phyloP scores from a whole-genome alignment of 1,139 yeast species.

The Scheffersomyces illinoinensis region DNA sequence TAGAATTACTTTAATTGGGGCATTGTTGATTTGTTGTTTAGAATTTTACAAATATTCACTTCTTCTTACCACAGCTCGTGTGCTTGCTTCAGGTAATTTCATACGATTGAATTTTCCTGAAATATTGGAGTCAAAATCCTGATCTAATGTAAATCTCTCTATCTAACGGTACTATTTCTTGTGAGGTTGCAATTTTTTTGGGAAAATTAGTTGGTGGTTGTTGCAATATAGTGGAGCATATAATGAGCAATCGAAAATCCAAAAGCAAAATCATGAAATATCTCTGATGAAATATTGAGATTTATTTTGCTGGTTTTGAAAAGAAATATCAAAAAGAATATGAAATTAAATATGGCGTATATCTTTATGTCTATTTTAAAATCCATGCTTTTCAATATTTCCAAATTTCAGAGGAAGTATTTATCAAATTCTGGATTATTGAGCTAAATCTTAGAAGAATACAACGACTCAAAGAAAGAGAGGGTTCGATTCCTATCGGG shows the following conservation, averaged over 20 bases:
- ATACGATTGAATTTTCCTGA: not conserved
- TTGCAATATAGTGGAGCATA: not conserved
- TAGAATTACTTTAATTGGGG: not conserved
- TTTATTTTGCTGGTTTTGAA: too few species aligned
- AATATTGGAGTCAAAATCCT: not conserved
- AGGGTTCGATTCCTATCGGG: too few species aligned
- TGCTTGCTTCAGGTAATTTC: not conserved
- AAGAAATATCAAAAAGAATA: too few species aligned
- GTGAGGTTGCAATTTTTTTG: not conserved
- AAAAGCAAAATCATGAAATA: not conserved
- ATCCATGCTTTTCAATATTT: too few species aligned
- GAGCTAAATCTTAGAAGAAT: too few species aligned
- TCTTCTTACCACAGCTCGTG: not conserved
- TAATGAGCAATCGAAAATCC: not conserved
- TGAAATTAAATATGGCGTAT: too few species aligned
- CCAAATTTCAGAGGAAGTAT: too few species aligned
- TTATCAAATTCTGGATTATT: too few species aligned
- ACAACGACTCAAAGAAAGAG: too few species aligned
- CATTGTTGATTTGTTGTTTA: not conserved
- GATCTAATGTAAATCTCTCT: too few species aligned
- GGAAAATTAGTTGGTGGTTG: not conserved
- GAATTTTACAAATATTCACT: not conserved
- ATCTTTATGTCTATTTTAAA: too few species aligned
- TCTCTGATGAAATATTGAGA: too few species aligned
- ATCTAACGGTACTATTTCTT: not conserved